A percentile compares a stretch with the other conserved stretches of the same genome.
Conservation (phyloP, 495 filamentous ascomycete species). For the Hypoxylon cercidicola region DNA sequence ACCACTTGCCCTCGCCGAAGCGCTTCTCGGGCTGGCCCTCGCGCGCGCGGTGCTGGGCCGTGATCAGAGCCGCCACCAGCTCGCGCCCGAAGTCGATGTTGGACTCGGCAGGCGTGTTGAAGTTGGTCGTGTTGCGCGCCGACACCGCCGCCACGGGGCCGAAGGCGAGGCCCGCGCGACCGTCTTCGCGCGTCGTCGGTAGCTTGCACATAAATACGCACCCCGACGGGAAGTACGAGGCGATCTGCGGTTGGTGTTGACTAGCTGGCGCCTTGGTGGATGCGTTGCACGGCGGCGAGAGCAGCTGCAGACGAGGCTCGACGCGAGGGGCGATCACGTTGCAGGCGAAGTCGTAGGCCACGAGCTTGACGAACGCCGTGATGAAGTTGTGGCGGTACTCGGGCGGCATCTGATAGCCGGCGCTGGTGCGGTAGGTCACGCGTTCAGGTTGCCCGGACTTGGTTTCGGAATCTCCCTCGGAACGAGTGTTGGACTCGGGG, state of each 20-base stretch:
- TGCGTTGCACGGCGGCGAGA: conserved; percentile 39
- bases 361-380: conserved; percentile 78
- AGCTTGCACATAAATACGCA: conserved; percentile 71
- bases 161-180: conserved; percentile 77
- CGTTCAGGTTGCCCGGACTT: conserved; percentile 29
- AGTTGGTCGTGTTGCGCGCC: conserved; percentile 63
- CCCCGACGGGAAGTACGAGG: conserved; percentile 63
- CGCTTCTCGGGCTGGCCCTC: conserved; percentile 72
- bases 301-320: conserved; percentile 70
- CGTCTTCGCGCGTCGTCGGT: conserved; percentile 73
- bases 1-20: conserved; percentile 83
- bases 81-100: conserved; percentile 78
- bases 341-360: conserved; percentile 82
- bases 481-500: conserved; percentile 23
- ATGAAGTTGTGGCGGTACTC: conserved; percentile 77
- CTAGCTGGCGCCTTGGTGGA: conserved; percentile 57
- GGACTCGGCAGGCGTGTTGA: conserved; percentile 57
- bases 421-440: conserved; percentile 60
- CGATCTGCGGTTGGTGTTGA: conserved; percentile 33
- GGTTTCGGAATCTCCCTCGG: conserved; percentile 25
- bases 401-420: conserved; percentile 78
- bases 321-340: conserved; percentile 70
- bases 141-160: conserved; percentile 77
- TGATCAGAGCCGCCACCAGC: conserved; percentile 74
- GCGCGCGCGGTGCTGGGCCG: conserved; percentile 84